phyloP scores from a whole-genome alignment of 352 stramenopile species.

The Aphanomyces invadans region DNA sequence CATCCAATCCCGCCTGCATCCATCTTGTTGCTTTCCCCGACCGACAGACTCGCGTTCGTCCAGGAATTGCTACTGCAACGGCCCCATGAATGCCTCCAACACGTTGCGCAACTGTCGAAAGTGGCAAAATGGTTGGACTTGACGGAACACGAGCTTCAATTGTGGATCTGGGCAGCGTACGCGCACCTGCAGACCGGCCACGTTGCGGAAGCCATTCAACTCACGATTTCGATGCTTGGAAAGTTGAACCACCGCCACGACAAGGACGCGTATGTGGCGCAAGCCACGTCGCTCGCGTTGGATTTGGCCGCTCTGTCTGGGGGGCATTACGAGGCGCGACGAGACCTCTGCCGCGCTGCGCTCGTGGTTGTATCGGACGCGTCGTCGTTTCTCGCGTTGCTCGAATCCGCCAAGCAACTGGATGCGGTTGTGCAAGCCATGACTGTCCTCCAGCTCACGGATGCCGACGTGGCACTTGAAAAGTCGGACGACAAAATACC shows the following conservation, averaged over 20 bases:
- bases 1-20: not conserved
- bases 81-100: not conserved
- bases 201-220: not conserved
- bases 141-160: not conserved
- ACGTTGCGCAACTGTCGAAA: not conserved
- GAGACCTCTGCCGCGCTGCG: not conserved
- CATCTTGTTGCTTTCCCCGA: not conserved
- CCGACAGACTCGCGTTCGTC: not conserved
- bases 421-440: not conserved
- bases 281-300: conserved; percentile 1
- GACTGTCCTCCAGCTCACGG: not conserved
- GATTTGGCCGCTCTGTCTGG: not conserved
- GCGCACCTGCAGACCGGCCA: conserved; percentile 1
- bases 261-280: not conserved
- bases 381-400: not conserved
- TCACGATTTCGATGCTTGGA: not conserved
- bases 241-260: not conserved
- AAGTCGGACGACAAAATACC: not conserved
- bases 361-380: not conserved
- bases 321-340: not conserved
- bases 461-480: not conserved
- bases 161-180: conserved; percentile 15
- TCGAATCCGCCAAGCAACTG: conserved; percentile 17
- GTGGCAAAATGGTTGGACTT: conserved; percentile 4
- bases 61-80: conserved; percentile 9